Percentiles rank a stretch among this genome's conserved stretches.
These are phyloP conservation scores for Gymnopus androsaceus DNA, from an alignment of 1,284 basidiomycete species.

Conservation along the genomic window DNA sequence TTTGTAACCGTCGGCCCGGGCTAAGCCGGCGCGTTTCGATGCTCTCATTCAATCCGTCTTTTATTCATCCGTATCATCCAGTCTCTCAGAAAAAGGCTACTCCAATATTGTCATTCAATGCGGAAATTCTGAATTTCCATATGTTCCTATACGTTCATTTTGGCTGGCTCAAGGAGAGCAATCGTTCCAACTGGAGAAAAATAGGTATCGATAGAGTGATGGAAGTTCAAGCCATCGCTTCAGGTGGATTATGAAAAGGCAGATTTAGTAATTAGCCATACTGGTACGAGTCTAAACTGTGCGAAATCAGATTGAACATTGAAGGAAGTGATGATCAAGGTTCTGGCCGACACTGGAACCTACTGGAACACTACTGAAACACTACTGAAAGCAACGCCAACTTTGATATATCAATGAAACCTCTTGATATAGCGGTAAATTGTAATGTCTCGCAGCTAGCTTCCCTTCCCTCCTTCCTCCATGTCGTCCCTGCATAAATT, in stretches of 20 bases:
- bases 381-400: too few species aligned
- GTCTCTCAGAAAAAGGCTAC: conserved; percentile 59
- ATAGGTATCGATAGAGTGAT: conserved; percentile 68
- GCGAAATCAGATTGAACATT: too few species aligned
- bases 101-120: conserved; percentile 70
- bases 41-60: conserved; percentile 66
- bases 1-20: conserved; percentile 90
- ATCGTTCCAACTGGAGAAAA: conserved; percentile 31
- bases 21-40: conserved; percentile 87
- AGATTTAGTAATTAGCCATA: conserved; percentile 89
- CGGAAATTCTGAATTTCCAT: conserved; percentile 56
- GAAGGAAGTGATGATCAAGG: too few species aligned
- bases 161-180: conserved; percentile 25
- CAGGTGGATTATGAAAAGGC: conserved; percentile 64
- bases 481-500: too few species aligned
- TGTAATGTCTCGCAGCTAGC: too few species aligned
- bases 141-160: conserved; percentile 23
- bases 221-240: conserved; percentile 75
- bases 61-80: conserved; percentile 53
- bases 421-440: too few species aligned
- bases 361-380: too few species aligned
- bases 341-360: too few species aligned
- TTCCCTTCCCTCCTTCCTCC: too few species aligned
- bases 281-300: conserved; percentile 67
- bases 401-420: too few species aligned